These are phyloP conservation scores for Apiospora koreana DNA, from an alignment of 2,329 filamentous ascomycete genomes.

Conservation along the genomic window DNA sequence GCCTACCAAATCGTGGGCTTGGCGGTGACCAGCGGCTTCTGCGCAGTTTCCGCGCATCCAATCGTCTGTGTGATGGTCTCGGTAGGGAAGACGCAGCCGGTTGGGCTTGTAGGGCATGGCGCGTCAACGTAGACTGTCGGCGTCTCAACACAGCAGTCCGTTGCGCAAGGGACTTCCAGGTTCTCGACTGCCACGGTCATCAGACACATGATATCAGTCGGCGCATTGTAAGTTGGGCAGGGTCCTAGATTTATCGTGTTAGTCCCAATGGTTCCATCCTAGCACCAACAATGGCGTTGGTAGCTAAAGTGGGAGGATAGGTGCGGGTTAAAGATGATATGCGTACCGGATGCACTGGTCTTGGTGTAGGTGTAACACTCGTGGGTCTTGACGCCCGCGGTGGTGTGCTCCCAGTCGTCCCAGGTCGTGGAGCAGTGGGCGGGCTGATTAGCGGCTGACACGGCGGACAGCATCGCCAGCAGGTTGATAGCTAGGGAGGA, in stretches of 20 bases:
- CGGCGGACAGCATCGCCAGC: background rate
- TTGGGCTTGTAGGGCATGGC: constrained; percentile 27
- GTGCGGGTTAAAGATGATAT: background rate
- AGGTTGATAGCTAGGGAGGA: background rate
- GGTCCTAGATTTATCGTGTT: constrained; percentile 18
- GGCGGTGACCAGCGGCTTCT: constrained; percentile 12
- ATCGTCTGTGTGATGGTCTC: constrained; percentile 30
- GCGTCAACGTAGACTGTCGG: constrained; percentile 25
- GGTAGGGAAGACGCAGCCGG: constrained; percentile 27
- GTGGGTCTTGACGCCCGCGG: background rate
- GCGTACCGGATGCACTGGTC: background rate
- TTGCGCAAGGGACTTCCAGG: constrained; percentile 36
- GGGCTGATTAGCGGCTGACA: background rate
- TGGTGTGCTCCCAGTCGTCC: background rate
- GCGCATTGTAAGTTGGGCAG: constrained; percentile 27
- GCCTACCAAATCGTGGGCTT: constrained; percentile 18
- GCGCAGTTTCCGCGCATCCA: constrained; percentile 21
- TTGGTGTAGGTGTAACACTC: constrained; percentile 6
- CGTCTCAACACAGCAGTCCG: constrained; percentile 40
- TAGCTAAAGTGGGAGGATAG: too few relatives aligned
- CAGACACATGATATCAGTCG: constrained; percentile 28
- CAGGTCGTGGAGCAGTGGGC: background rate
- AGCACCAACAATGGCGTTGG: too few relatives aligned
- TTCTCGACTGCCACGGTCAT: constrained; percentile 33
- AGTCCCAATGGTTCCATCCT: too few relatives aligned